Percentiles rank a stretch among this genome's conserved stretches.
Evolutionary conservation across 371 early-diverging fungal species (phyloP).

Genomic region (Rhizoclosmatium hyalinum): DNA sequence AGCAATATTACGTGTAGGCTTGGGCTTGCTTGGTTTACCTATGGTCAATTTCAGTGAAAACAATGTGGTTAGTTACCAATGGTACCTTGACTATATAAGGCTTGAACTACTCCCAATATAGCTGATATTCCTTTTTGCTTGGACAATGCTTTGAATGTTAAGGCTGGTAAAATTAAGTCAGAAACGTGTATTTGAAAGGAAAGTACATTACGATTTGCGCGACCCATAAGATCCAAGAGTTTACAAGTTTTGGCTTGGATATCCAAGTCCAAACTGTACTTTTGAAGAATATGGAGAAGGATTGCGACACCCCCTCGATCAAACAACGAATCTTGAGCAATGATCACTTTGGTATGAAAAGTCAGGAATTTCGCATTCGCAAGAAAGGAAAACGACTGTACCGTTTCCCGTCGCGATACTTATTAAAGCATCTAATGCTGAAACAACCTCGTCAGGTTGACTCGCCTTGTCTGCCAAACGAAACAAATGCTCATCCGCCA

Average conservation of each 20-base stretch:
- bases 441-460: neutral
- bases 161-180: neutral
- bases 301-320: constrained; percentile 27
- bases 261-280: constrained; percentile 1
- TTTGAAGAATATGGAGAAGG: constrained; percentile 15
- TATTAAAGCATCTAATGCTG: constrained; percentile 10
- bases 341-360: neutral
- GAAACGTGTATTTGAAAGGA: neutral
- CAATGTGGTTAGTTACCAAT: too few species aligned
- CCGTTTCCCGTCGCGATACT: constrained; percentile 1
- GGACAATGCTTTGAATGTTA: constrained; percentile 20
- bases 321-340: constrained; percentile 26
- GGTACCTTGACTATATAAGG: neutral
- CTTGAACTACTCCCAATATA: constrained; percentile 8
- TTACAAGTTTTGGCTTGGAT: constrained; percentile 11
- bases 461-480: constrained; percentile 12
- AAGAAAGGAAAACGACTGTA: neutral
- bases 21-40: too few species aligned
- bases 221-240: constrained; percentile 24
- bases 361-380: neutral
- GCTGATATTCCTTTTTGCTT: constrained; percentile 11
- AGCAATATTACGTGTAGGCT: too few species aligned
- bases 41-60: too few species aligned
- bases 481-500: constrained; percentile 16
- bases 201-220: constrained; percentile 14